phyloP scores from a whole-genome alignment of 2,329 filamentous ascomycete species.

The Aspergillus ustus region DNA sequence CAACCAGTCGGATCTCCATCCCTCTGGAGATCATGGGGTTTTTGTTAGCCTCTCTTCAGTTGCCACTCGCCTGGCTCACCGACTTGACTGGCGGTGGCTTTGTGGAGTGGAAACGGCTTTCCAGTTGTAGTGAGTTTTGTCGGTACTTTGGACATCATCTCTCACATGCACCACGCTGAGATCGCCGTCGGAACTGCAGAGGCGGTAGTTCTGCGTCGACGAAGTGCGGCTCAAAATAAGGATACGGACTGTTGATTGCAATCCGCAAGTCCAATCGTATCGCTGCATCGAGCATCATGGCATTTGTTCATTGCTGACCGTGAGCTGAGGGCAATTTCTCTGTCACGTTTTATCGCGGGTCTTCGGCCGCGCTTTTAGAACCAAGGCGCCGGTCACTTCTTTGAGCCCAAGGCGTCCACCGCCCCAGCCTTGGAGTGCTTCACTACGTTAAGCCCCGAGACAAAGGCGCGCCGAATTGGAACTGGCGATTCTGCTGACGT shows the following conservation, averaged over 20 bases:
- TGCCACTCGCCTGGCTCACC: constrained; percentile 9
- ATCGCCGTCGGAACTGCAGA: not conserved
- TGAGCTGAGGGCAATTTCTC: not conserved
- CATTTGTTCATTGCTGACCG: not conserved
- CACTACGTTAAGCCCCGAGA: not conserved
- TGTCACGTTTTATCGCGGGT: not conserved
- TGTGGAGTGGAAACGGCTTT: not conserved
- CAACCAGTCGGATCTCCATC: constrained; percentile 12
- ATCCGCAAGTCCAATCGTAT: not conserved
- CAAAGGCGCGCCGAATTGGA: not conserved
- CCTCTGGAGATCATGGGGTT: constrained; percentile 9
- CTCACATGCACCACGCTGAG: not conserved
- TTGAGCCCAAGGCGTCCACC: constrained; percentile 3
- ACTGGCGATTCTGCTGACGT: not conserved
- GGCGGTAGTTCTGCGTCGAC: constrained; percentile 1
- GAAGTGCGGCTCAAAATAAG: constrained; percentile 10
- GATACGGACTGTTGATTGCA: not conserved
- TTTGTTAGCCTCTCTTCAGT: not conserved
- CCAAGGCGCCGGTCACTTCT: not conserved
- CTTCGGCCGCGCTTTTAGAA: not conserved
- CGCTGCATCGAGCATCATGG: not conserved
- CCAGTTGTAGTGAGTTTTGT: not conserved
- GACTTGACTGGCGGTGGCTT: not conserved
- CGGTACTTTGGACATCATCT: not conserved
- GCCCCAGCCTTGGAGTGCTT: not conserved